phyloP scores from a whole-genome alignment of 139 green algal species.

The Deuterostichococcus epilithicus region DNA sequence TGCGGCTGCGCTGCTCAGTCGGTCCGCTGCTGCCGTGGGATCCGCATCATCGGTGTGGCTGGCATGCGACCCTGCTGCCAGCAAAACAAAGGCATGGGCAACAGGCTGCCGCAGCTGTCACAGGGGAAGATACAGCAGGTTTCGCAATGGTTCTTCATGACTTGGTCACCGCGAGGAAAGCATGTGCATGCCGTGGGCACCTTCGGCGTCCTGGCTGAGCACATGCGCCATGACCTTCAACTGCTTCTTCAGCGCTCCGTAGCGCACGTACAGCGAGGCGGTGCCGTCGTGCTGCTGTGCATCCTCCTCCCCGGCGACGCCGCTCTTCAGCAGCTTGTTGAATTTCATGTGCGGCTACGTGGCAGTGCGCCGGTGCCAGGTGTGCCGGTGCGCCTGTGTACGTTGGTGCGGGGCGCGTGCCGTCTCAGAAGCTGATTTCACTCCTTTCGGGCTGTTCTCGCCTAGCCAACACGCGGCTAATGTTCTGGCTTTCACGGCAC shows the following conservation, averaged over 20 bases:
- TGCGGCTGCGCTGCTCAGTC: not conserved
- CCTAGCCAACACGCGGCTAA: too few species aligned
- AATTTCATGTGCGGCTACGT: slow-evolving; percentile 46
- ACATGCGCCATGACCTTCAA: slow-evolving; percentile 23
- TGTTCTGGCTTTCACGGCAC: too few species aligned
- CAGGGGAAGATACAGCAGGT: too few species aligned
- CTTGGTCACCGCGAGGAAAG: too few species aligned
- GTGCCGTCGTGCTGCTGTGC: slow-evolving; percentile 5
- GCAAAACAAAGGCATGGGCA: too few species aligned
- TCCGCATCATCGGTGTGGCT: not conserved
- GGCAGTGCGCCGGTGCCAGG: too few species aligned
- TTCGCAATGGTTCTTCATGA: too few species aligned
- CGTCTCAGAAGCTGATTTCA: too few species aligned
- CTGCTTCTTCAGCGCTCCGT: slow-evolving; percentile 46
- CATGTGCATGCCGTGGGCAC: not conserved
- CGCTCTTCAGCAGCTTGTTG: slow-evolving; percentile 46
- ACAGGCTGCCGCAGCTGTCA: too few species aligned
- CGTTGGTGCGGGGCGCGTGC: too few species aligned
- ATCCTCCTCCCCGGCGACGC: slow-evolving; percentile 11
- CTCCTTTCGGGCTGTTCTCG: too few species aligned
- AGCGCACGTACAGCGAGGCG: slow-evolving; percentile 25
- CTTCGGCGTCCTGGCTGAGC: not conserved
- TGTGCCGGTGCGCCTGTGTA: too few species aligned
- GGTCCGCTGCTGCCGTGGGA: not conserved
- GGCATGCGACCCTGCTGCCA: not conserved